Evolutionary conservation across 305 asterid species (phyloP), one percentile per base, ranked within the genome.

Genomic region (Fraxinus sp.): DNA sequence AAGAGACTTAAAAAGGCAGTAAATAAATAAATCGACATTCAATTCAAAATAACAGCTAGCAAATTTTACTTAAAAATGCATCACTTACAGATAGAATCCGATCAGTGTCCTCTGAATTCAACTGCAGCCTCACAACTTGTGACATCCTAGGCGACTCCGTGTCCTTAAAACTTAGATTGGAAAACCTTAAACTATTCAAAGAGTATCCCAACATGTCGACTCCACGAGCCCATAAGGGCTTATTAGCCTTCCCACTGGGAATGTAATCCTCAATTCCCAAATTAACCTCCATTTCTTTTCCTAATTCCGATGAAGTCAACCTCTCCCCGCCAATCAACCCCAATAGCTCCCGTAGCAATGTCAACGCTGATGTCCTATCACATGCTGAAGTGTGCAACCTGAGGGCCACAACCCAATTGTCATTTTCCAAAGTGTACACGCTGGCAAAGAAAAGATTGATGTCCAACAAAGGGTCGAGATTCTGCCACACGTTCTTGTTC

Each of bases 191-290:
- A 1, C 95, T 91, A 83, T 95, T 95, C 83, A 95, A 82, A 9
- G 98, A 88, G 82, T 93, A 94, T 0, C 97, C 97, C 5, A 94
- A 83, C 95, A 94, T 88, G 77, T 94, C 97, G 66, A 90, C 81
- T 41, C 98, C 99, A 20, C 96, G 90, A 4, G 96, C 97, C 99
- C 99, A 95, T 82, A 95, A 82, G 3, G 93, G 89, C 80, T 94
- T 95, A 26, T 82, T 87, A 46, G 88, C 95, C 81, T 88, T 87
- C 59, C 94, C 98, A 73, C 71, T 39, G 4, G 98, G 97, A 77
- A 95, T 83, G 62, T 79, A 88, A 4, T 90, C 97, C 83, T 95
- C 99, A 55, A 95, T 87, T 64, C 87, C 92, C 83, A 90, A 80
- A 82, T 87, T 83, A 75, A 90, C 89, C 88, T 87, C 93, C 81